Conservation (phyloP, 2,329 filamentous ascomycete species). For the Xylaria sp. region DNA sequence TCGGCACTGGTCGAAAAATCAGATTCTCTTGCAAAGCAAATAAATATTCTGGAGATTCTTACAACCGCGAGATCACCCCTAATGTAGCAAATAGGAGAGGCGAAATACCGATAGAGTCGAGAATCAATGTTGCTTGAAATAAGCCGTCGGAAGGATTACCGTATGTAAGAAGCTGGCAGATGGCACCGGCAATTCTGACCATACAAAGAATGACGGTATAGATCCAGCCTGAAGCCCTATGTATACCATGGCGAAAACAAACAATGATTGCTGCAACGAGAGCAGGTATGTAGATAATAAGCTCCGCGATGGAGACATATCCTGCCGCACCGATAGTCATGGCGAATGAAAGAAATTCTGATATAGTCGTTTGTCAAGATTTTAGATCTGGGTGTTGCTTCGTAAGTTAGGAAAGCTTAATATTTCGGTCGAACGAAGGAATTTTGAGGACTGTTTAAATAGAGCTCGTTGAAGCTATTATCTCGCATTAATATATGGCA, state of each 20-base stretch:
- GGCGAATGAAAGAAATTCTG: background rate
- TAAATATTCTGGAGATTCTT: background rate
- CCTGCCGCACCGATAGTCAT: constrained; percentile 1
- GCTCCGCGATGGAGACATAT: constrained; percentile 12
- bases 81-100: constrained; percentile 7
- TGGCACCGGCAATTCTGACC: constrained; percentile 11
- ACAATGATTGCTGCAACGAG: constrained; percentile 6
- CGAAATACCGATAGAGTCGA: constrained; percentile 11
- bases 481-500: background rate
- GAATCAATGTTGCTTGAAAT: constrained; percentile 5
- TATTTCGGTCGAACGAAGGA: background rate
- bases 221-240: constrained; percentile 10
- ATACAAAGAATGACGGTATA: constrained; percentile 10
- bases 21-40: background rate
- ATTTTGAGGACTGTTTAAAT: constrained; percentile 4
- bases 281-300: constrained; percentile 12
- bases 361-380: background rate
- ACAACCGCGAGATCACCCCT: constrained; percentile 6
- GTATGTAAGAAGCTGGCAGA: constrained; percentile 16
- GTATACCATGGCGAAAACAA: constrained; percentile 16
- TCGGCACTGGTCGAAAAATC: background rate
- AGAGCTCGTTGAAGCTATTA: background rate
- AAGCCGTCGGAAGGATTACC: background rate
- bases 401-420: background rate
- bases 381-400: background rate